A percentile compares a stretch with the other conserved stretches of the same genome.
Evolutionary conservation across 306 rosid genomes (phyloP).

Genomic region (Oxytropis ochrocephala): DNA sequence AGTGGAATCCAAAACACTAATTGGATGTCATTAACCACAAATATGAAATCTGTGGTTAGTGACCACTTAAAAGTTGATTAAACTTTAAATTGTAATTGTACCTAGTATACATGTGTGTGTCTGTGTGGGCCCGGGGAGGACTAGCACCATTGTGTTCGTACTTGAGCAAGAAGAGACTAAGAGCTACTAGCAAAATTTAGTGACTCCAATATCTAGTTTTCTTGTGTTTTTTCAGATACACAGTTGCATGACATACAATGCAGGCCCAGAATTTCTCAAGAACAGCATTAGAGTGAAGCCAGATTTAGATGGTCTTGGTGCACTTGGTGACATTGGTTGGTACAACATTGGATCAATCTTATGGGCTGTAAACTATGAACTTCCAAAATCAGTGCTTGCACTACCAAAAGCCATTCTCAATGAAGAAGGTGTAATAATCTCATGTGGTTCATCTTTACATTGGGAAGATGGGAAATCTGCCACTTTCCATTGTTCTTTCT

Average conservation of each 20-base stretch:
- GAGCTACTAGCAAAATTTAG: too few relatives aligned
- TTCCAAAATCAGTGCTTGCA: constrained; percentile 34
- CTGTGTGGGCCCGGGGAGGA: too few relatives aligned
- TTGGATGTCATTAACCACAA: too few relatives aligned
- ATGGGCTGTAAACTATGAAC: constrained; percentile 27
- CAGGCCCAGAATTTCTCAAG: constrained; percentile 24
- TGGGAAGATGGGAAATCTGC: constrained; percentile 36
- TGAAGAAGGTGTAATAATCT: constrained; percentile 28
- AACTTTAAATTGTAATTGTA: too few relatives aligned
- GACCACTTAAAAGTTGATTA: too few relatives aligned
- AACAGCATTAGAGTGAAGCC: constrained; percentile 24
- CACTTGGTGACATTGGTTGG: constrained; percentile 41
- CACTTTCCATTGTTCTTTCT: constrained; percentile 29
- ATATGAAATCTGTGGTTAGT: too few relatives aligned
- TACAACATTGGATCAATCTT: constrained; percentile 35
- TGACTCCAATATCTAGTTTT: neutral
- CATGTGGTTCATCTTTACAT: constrained; percentile 34
- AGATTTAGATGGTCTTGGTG: constrained; percentile 40
- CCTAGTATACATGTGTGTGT: too few relatives aligned
- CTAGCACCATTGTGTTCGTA: too few relatives aligned
- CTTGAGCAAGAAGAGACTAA: too few relatives aligned
- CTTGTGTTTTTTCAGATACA: constrained; percentile 20
- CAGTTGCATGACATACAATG: constrained; percentile 29
- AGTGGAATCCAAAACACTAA: too few relatives aligned
- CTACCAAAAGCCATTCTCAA: constrained; percentile 19